Percentiles rank a stretch among this genome's conserved stretches.
Conservation (phyloP, 176 grass and related monocot species). For the Oryza australiensis region DNA sequence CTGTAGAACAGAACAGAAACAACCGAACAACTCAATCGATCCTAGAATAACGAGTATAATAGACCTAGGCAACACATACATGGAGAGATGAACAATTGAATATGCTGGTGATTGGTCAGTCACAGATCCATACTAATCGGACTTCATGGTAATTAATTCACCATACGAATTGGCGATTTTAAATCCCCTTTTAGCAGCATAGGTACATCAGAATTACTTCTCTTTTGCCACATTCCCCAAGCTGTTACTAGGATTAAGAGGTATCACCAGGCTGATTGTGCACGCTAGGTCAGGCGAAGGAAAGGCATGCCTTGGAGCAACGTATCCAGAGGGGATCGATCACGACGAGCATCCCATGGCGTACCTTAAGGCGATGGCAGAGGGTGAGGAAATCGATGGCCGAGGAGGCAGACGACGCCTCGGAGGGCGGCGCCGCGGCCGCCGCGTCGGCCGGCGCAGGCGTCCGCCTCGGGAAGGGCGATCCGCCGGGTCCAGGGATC, state of each 20-base stretch:
- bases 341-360: neutral
- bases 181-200: too few species aligned
- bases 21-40: neutral
- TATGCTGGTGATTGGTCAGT: neutral
- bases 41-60: slow-evolving; percentile 6
- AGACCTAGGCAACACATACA: neutral
- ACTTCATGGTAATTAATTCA: too few species aligned
- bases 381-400: slow-evolving; percentile 94
- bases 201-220: too few species aligned
- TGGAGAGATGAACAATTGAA: neutral
- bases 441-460: slow-evolving; percentile 47
- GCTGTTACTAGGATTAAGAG: neutral
- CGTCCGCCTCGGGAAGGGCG: slow-evolving; percentile 22
- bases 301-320: neutral
- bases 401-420: slow-evolving; percentile 51
- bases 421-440: slow-evolving; percentile 25
- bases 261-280: neutral
- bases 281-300: neutral
- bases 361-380: slow-evolving; percentile 90
- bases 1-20: slow-evolving; percentile 36
- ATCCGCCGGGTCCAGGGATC: slow-evolving; percentile 35
- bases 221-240: neutral
- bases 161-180: too few species aligned
- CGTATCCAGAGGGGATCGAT: neutral
- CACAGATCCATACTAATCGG: neutral